Percentiles rank a stretch among this genome's conserved stretches.
These are phyloP conservation scores for Puccinellia tenuiflora DNA, from an alignment of 176 grass and related monocot genomes.

Conservation along the genomic window DNA sequence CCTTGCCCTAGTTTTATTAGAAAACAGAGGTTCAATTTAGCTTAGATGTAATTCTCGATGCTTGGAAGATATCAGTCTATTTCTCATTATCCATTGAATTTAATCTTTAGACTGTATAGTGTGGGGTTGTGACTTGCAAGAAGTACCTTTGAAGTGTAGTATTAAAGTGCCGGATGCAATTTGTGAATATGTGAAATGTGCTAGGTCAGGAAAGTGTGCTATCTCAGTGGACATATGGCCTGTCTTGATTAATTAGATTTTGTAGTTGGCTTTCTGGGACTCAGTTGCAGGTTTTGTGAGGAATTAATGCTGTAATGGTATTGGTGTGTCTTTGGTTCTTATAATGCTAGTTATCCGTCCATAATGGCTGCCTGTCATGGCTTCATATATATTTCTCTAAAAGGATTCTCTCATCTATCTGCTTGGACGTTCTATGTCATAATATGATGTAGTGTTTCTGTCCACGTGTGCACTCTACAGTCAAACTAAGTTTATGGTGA, in stretches of 20 bases:
- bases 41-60: slow-evolving; percentile 24
- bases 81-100: slow-evolving; percentile 8
- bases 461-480: neutral
- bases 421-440: neutral
- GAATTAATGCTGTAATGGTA: neutral
- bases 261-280: neutral
- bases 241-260: neutral
- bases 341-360: neutral
- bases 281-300: neutral
- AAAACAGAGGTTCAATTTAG: neutral
- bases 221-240: neutral
- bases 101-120: neutral
- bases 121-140: neutral
- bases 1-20: neutral
- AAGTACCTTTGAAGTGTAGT: neutral
- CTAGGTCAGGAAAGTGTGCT: neutral
- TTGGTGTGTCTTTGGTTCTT: neutral
- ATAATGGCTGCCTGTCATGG: neutral
- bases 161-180: neutral
- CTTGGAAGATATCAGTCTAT: neutral
- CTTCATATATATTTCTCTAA: neutral
- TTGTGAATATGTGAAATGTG: neutral
- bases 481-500: slow-evolving; percentile 2
- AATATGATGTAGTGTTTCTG: neutral
- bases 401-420: neutral